Evolutionary conservation across 1,139 yeast genomes (phyloP).

Genomic region (Taphrina sp.): DNA sequence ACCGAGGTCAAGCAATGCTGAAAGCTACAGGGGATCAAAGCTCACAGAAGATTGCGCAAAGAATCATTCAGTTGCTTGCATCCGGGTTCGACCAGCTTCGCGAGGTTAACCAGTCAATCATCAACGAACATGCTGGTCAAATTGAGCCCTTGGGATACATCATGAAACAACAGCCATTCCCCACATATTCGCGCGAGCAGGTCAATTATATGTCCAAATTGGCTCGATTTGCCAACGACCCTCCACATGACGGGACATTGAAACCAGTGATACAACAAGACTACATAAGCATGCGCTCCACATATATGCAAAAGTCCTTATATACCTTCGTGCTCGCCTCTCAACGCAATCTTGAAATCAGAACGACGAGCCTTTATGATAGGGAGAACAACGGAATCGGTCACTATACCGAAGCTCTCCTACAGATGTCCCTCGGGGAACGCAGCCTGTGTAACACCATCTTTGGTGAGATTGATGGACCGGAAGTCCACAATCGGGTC

Average conservation of each 20-base stretch:
- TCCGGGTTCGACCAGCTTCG: constrained; percentile 20
- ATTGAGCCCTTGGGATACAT: constrained; percentile 33
- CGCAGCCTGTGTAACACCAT: constrained; percentile 10
- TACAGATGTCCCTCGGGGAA: constrained; percentile 30
- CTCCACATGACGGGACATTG: background rate
- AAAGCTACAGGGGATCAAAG: constrained; percentile 30
- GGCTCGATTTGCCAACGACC: constrained; percentile 6
- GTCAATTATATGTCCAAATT: background rate
- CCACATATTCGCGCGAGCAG: constrained; percentile 18
- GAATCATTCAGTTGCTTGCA: constrained; percentile 26
- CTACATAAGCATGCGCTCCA: constrained; percentile 14
- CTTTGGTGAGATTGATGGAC: constrained; percentile 24
- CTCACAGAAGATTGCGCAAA: constrained; percentile 29
- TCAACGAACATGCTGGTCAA: constrained; percentile 23
- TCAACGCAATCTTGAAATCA: constrained; percentile 25
- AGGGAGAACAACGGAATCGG: constrained; percentile 33
- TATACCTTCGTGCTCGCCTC: constrained; percentile 30
- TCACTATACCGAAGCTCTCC: constrained; percentile 32
- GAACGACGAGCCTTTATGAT: constrained; percentile 30
- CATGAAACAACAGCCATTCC: constrained; percentile 27
- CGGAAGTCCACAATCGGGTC: constrained; percentile 11
- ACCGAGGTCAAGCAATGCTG: constrained; percentile 23
- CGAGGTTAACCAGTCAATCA: constrained; percentile 10
- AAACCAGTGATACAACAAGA: background rate
- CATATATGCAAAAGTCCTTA: constrained; percentile 29